Conservation (phyloP, 805 yeast species). For the Wickerhamomyces bovis region DNA sequence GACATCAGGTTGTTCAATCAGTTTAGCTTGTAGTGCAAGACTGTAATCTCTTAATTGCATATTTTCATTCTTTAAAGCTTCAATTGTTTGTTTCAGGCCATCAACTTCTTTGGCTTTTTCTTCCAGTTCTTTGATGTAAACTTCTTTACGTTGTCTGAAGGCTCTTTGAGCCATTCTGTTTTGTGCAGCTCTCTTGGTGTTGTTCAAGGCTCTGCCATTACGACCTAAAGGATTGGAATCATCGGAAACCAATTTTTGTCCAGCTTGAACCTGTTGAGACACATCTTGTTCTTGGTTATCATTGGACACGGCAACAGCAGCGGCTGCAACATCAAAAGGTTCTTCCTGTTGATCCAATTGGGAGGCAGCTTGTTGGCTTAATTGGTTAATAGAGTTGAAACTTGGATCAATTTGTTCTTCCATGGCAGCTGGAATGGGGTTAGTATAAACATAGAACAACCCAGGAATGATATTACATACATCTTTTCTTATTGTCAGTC, state of each 20-base stretch:
- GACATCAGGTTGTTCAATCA: slow-evolving; percentile 44
- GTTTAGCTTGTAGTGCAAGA: slow-evolving; percentile 58
- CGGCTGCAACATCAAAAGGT: slow-evolving; percentile 30
- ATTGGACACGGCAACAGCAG: slow-evolving; percentile 27
- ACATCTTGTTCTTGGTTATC: slow-evolving; percentile 18
- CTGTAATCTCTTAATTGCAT: slow-evolving; percentile 67
- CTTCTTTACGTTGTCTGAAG: slow-evolving; percentile 78
- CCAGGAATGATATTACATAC: slow-evolving; percentile 1
- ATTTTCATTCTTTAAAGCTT: slow-evolving; percentile 64
- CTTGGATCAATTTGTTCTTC: slow-evolving; percentile 27
- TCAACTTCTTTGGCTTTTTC: slow-evolving; percentile 57
- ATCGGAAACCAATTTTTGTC: background rate
- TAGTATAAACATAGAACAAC: background rate
- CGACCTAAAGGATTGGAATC: slow-evolving; percentile 16
- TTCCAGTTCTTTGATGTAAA: slow-evolving; percentile 76
- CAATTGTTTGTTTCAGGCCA: slow-evolving; percentile 57
- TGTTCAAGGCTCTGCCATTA: slow-evolving; percentile 37
- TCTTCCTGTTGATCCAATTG: slow-evolving; percentile 15
- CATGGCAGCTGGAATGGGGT: background rate
- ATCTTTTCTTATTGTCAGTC: slow-evolving; percentile 15
- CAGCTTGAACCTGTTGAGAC: background rate
- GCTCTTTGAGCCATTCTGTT: slow-evolving; percentile 91
- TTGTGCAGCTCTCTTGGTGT: slow-evolving; percentile 84
- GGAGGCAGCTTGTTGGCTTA: slow-evolving; percentile 10
- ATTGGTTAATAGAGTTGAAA: slow-evolving; percentile 17